Evolutionary conservation across 768 basidiomycete species (phyloP), one percentile per base, ranked within the genome.

Genomic region (Nidularia sp.): DNA sequence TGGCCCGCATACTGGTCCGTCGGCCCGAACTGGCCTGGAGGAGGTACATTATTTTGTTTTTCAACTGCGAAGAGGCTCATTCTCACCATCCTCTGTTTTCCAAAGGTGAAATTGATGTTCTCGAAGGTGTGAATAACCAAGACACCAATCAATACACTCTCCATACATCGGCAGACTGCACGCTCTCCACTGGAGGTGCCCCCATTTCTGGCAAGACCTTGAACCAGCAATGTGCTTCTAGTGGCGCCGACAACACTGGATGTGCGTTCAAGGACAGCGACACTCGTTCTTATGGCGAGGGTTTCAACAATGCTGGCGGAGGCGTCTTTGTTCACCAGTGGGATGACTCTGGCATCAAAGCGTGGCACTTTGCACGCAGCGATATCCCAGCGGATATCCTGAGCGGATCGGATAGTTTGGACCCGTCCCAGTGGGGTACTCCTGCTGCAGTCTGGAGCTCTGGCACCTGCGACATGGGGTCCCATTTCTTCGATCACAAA

Each of bases 111-210:
- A 84, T 89, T 45, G 90, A 91, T 59, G 77, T 88, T 48, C 62
- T 90, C 6, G 90, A 92, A 61, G 86, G 86, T 13, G 86, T 90
- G 49, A 80, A 90, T 57, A 59, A 76, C 25, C 75, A 80, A 60
- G 54, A 66, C 1, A 69, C 63, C 32, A 89, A 91, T 57, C 85
- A 83, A 53, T 79, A 80, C 64, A 81, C 87, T 0, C 71, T 90
- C 5, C 89, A 90, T 63, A 84, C 78, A 15, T 70, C 76, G 6
- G 60, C 66, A 12, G 73, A 70, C 35, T 77, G 78, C 56, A 62
- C 66, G 5, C 61, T 69, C 50, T 68, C 64, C 13, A 59, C 69
- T 34, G 59, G 67, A 42, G 58, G 57, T 33, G 22, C 53, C 18
- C 41, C 57, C 18, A 60, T 64, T 36, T 57, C 65, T 18, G 65